Conservation (phyloP, 305 asterid genomes). For the Fraxinus sp. region DNA sequence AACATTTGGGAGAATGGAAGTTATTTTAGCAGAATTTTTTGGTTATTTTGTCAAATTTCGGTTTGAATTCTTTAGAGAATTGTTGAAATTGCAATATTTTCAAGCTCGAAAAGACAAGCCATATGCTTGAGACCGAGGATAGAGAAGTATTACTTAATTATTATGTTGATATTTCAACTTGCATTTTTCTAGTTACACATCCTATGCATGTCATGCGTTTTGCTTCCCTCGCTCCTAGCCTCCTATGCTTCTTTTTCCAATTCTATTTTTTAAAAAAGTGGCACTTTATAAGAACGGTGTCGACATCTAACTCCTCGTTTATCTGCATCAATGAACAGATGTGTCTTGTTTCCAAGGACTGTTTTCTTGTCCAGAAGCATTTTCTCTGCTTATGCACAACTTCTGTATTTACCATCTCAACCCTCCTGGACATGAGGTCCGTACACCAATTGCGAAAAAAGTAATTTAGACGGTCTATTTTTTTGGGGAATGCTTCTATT, state of each 20-base stretch:
- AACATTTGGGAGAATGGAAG: not conserved
- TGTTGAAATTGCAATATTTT: not conserved
- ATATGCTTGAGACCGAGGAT: not conserved
- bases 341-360: constrained; percentile 73
- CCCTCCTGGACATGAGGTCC: constrained; percentile 85
- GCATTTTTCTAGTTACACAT: not conserved
- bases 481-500: constrained; percentile 6
- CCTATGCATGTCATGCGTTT: not conserved
- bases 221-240: not conserved
- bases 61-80: not conserved
- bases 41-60: not conserved
- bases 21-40: not conserved
- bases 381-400: constrained; percentile 74
- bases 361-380: constrained; percentile 66
- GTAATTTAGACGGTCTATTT: constrained; percentile 2
- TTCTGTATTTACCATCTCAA: constrained; percentile 74
- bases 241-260: not conserved
- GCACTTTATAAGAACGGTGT: constrained; percentile 8
- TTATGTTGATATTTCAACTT: not conserved
- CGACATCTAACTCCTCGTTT: constrained; percentile 30
- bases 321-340: constrained; percentile 47
- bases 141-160: not conserved
- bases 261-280: not conserved
- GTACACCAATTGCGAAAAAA: constrained; percentile 24
- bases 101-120: not conserved